A percentile compares a stretch with the other conserved stretches of the same genome.
phyloP scores from a whole-genome alignment of 225 moss, liverwort and hornwort species.

The Takakia lepidozioides region DNA sequence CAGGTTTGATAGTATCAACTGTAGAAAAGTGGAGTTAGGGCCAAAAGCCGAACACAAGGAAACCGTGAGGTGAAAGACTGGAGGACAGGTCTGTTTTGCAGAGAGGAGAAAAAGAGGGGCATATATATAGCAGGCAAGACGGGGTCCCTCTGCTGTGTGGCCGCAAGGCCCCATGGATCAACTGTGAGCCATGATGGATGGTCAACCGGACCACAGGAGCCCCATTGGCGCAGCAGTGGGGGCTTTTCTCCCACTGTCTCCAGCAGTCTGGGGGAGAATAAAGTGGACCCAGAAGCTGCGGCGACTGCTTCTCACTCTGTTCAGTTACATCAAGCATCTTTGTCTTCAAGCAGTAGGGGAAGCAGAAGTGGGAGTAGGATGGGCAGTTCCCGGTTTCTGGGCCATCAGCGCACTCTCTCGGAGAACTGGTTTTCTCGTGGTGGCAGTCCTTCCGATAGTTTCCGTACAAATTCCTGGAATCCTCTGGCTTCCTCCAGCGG shows the following conservation, averaged over 20 bases:
- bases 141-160: constrained; percentile 95
- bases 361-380: constrained; percentile 69
- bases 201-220: constrained; percentile 50
- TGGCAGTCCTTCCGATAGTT: constrained; percentile 52
- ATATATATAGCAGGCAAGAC: too few relatives aligned
- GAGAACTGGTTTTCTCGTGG: constrained; percentile 29
- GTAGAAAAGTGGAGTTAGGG: too few relatives aligned
- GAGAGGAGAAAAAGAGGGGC: too few relatives aligned
- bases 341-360: constrained; percentile 66
- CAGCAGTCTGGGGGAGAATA: constrained; percentile 43
- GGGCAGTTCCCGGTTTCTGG: constrained; percentile 53
- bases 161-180: constrained; percentile 84
- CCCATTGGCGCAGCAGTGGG: constrained; percentile 49
- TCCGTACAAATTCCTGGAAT: constrained; percentile 63
- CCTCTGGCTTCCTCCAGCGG: constrained; percentile 57
- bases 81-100: too few relatives aligned
- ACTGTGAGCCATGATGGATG: constrained; percentile 51
- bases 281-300: constrained; percentile 52
- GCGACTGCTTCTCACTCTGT: constrained; percentile 46
- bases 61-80: too few relatives aligned
- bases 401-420: constrained; percentile 58
- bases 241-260: constrained; percentile 47
- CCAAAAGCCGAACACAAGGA: too few relatives aligned
- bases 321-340: constrained; percentile 51
- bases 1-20: too few relatives aligned